Evolutionary conservation across 2,329 filamentous ascomycete species (phyloP), one percentile per base, ranked within the genome.

Genomic region (Colletotrichum sp.): DNA sequence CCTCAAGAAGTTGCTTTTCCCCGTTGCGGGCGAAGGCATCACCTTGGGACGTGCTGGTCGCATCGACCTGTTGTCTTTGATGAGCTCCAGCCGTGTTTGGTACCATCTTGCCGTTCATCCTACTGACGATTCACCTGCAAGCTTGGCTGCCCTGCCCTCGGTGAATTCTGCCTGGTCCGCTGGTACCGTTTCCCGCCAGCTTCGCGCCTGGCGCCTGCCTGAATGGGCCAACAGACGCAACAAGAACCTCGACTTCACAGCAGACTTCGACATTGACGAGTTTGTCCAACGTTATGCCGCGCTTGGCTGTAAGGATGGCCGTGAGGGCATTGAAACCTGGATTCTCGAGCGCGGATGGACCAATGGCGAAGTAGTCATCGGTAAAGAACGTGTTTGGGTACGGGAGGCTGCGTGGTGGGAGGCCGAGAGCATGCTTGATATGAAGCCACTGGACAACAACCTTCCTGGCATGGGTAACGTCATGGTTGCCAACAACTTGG

Each of bases 191-290:
- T 99, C 97, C 4, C 93, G 96, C 74, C 97, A 99, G 84, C 91
- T 99, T 21, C 95, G 97, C 21, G 92, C 96, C 4, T 99, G 97
- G 96, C 92, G 97, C 81, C 88, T 99, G 18, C 94, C 97, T 0
- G 97, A 99, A 84, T 99, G 97, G 97, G 95, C 96, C 2, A 99
- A 99, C 82, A 93, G 96, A 72, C 92, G 97, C 66, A 98, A 96
- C 83, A 95, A 95, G 83, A 93, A 94, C 80, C 92, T 99, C 4
- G 97, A 99, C 83, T 99, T 98, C 84, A 99, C 97, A 0, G 95
- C 96, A 2, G 97, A 99, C 81, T 99, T 99, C 79, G 97, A 99
- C 81, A 88, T 96, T 7, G 95, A 98, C 18, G 97, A 99, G 83
- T 99, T 99, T 80, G 91, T 93, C 24, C 92, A 93, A 79, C 93